Base-by-base conservation (phyloP, 2,329 filamentous ascomycete genomes). In the Chalaropsis ovoidea region DNA sequence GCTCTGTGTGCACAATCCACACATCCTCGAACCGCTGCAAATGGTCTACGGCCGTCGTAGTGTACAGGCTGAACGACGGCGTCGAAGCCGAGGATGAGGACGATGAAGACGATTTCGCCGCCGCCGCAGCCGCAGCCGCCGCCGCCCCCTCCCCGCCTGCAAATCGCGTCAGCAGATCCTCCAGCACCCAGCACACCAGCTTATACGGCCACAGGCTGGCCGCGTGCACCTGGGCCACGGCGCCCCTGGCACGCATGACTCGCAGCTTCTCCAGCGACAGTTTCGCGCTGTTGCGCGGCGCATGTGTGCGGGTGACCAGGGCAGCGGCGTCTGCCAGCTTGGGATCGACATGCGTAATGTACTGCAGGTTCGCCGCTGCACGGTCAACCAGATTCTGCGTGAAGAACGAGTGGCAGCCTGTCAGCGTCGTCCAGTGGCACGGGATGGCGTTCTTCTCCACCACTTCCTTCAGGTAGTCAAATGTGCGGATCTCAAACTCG, bases 141-240 rank as follows among this genome's bases (percentile, higher is more conserved):
- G 6, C 42, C 42, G 42, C 42, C 17, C 13, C 42, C 17, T n/a
- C 45, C n/a, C 2, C 52, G 10, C 22, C 52, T 31, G 77, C 69
- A 67, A 73, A 71, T 62, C 69, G 70, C 35, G 66, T 68, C 0
- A 83, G 71, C 0, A 89, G 79, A 8, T 77, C 74, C 72, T 89
- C 83, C 0, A 95, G 76, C 0, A 92, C 79, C 75, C 85, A 87
- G 0, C 84, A 78, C 1, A 95, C 85, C 19, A 95, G 81, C 75
- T 94, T 95, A 74, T 95, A 95, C 0, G 90, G 90, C 88, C 88
- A 92, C 58, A 90, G 73, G 70, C 84, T 84, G 0, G 85, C 88
- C 0, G 89, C 88, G 52, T 82, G 76, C 49, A 77, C 76, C 68
- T 86, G 86, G 17, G 86, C 76, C 2, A 90, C 79, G 5, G 85